These are phyloP conservation scores for Stephanodiscus minutulus DNA, from an alignment of 108 stramenopile genomes.

Conservation along the genomic window DNA sequence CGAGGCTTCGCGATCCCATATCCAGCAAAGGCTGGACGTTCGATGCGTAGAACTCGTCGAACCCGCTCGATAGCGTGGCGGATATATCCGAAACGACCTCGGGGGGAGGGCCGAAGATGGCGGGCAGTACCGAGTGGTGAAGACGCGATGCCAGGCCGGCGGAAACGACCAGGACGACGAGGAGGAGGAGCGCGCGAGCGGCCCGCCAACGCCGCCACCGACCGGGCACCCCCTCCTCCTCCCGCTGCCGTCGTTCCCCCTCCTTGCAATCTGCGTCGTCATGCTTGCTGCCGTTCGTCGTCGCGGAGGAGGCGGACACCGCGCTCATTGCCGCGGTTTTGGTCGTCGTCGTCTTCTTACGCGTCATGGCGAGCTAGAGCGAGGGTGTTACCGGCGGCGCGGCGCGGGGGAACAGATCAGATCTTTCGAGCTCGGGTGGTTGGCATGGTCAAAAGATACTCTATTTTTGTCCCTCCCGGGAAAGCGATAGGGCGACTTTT, in stretches of 20 bases:
- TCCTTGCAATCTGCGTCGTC: too few relatives aligned
- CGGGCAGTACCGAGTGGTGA: too few relatives aligned
- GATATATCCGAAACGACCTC: not conserved
- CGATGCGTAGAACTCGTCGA: slow-evolving; percentile 39
- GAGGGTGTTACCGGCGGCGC: not conserved
- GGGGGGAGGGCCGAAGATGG: not conserved
- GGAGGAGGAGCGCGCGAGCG: not conserved
- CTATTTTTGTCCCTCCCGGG: too few relatives aligned
- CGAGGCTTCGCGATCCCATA: slow-evolving; percentile 16
- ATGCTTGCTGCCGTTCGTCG: too few relatives aligned
- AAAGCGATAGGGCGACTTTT: too few relatives aligned
- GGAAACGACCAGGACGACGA: slow-evolving; percentile 1
- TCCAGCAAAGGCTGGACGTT: slow-evolving; percentile 40
- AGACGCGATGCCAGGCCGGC: too few relatives aligned
- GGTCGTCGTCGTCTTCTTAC: not conserved
- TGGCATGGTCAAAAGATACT: too few relatives aligned
- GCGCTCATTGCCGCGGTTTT: not conserved
- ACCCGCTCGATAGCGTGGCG: not conserved
- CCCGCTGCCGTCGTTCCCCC: too few relatives aligned
- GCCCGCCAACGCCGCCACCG: not conserved
- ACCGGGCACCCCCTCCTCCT: too few relatives aligned
- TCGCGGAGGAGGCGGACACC: not conserved
- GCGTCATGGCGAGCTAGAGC: not conserved
- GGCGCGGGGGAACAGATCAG: too few relatives aligned
- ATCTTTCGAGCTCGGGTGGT: too few relatives aligned